Percentiles rank a stretch among this genome's conserved stretches.
phyloP scores from a whole-genome alignment of 257 asterid genomes.

The Ilex aquifolium region DNA sequence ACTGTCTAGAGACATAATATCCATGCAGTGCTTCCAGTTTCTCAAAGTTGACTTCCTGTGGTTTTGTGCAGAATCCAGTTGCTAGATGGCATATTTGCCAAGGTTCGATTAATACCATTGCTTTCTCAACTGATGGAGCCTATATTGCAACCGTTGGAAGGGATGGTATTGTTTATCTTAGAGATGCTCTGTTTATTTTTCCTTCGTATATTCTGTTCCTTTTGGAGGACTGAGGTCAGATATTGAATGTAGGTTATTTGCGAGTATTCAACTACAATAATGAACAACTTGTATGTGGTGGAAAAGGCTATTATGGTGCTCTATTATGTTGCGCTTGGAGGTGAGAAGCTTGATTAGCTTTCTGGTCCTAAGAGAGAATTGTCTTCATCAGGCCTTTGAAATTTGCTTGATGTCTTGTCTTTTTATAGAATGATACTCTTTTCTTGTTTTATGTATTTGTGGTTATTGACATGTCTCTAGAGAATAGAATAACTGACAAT shows the following conservation, averaged over 20 bases:
- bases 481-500: conserved; percentile 25
- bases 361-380: not conserved
- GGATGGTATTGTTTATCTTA: conserved; percentile 54
- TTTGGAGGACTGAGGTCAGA: conserved; percentile 15
- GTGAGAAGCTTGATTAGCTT: conserved; percentile 24
- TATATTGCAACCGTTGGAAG: conserved; percentile 85
- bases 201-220: not conserved
- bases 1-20: too few species aligned
- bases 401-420: too few species aligned
- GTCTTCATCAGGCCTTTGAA: too few species aligned
- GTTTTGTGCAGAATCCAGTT: conserved; percentile 77
- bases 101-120: conserved; percentile 79
- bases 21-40: not conserved
- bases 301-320: conserved; percentile 97
- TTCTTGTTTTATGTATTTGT: conserved; percentile 4
- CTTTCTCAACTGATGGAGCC: conserved; percentile 76
- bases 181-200: conserved; percentile 7
- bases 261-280: conserved; percentile 90
- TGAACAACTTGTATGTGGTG: conserved; percentile 88
- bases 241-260: conserved; percentile 61
- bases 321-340: conserved; percentile 98
- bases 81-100: conserved; percentile 99
- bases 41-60: not conserved
- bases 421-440: not conserved
- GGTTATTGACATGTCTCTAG: conserved; percentile 21